Evolutionary conservation across 2,329 filamentous ascomycete genomes (phyloP).

Genomic region (Diaporthe aspalathi): DNA sequence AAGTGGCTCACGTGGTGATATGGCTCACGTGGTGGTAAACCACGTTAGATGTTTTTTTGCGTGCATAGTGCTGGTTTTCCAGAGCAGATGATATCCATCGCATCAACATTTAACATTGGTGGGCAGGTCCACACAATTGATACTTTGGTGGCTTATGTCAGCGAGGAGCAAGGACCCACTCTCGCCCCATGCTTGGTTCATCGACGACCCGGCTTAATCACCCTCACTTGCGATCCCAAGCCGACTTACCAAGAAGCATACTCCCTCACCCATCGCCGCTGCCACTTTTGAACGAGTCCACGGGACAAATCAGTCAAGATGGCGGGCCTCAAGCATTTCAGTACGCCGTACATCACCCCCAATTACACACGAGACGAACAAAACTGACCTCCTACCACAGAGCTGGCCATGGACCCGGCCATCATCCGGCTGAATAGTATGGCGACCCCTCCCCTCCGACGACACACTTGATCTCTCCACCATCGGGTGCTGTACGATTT

Average conservation of each 20-base stretch:
- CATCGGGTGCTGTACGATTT: neutral
- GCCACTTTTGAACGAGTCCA: conserved; percentile 38
- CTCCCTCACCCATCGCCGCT: conserved; percentile 13
- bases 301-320: conserved; percentile 50
- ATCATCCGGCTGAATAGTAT: conserved; percentile 59
- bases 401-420: conserved; percentile 60
- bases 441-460: conserved; percentile 42
- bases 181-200: neutral
- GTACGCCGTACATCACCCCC: conserved; percentile 46
- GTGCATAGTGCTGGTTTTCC: too few species aligned
- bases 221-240: conserved; percentile 8
- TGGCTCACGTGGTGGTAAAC: too few species aligned
- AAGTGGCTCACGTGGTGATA: too few species aligned
- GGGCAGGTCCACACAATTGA: neutral
- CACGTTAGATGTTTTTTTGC: too few species aligned
- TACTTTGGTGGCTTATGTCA: neutral
- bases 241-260: conserved; percentile 4
- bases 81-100: too few species aligned
- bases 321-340: conserved; percentile 57
- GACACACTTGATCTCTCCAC: neutral
- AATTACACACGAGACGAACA: conserved; percentile 35
- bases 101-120: neutral
- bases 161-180: neutral
- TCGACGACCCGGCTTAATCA: conserved; percentile 18
- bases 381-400: conserved; percentile 51